Evolutionary conservation across 352 stramenopile species (phyloP), one percentile per base, ranked within the genome.

Genomic region (Globisporangium lucens): DNA sequence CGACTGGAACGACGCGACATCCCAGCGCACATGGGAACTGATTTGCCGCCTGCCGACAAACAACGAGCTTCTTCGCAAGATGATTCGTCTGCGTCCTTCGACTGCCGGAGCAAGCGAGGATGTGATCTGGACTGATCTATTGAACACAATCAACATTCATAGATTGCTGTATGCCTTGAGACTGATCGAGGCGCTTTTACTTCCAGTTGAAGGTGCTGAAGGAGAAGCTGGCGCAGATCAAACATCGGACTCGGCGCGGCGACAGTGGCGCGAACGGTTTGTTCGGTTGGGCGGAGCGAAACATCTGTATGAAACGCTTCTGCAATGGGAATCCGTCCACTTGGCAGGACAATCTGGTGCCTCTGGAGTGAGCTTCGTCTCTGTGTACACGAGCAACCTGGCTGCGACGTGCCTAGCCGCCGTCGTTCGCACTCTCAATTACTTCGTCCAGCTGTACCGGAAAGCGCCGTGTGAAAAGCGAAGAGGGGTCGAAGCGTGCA

Each of bases 201-300:
- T 93, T 10, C 80, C 82, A 24, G 47, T 74, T 35, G 72, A 77
- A 27, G 49, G 20, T 10, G 10, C 33, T 10, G 10, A 27, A 36
- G n/a, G 20, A n/a, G 22, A n/a, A 8, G 13, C 15, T 2, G 10
- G 0, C 24, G 20, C 13, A 7, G 57, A 65, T 9, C 15, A 13
- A 12, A 56, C 58, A 10, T 61, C 74, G 0, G 78, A 91, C 63
- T 74, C 63, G 0, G 80, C 82, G 2, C 76, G 81, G 27, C 76
- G 87, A 22, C 83, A 93, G 52, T 95, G 87, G 87, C 81, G 83
- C 47, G 83, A 95, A 27, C 83, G 83, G 0, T 95, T 95, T 62
- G 74, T 91, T 20, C 82, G 85, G 9, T 67, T 93, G 10, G 85
- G 83, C 22, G 87, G 87, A 10, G 64, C 68, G 0, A 66, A 53